A percentile compares a stretch with the other conserved stretches of the same genome.
Conservation (phyloP, 1,139 yeast species). For the Kodamaea fungicola region DNA sequence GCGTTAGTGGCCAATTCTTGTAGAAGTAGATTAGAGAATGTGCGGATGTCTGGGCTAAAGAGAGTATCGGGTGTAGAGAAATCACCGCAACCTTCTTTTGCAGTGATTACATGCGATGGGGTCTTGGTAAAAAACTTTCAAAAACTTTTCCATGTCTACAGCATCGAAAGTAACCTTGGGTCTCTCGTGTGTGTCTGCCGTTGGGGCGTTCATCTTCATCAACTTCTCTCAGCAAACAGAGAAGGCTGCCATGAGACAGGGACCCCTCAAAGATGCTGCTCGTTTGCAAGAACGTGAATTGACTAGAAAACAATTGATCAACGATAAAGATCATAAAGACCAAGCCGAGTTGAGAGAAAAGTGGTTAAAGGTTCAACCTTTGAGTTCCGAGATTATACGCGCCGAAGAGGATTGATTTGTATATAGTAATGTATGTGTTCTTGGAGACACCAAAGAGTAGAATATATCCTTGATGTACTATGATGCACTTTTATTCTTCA, state of each 20-base stretch:
- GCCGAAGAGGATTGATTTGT: conserved; percentile 18
- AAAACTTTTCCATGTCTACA: conserved; percentile 50
- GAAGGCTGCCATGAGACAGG: conserved; percentile 67
- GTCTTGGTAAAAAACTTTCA: background rate
- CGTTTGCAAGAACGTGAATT: conserved; percentile 35
- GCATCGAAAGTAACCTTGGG: conserved; percentile 71
- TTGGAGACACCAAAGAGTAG: conserved; percentile 50
- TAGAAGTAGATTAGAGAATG: no score
- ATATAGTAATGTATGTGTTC: conserved; percentile 39
- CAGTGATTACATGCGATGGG: no score
- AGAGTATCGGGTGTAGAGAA: no score
- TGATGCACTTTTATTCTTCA: conserved; percentile 37
- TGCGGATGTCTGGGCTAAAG: no score
- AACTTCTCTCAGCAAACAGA: conserved; percentile 66
- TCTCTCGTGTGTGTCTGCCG: conserved; percentile 53
- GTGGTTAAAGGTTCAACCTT: conserved; percentile 65
- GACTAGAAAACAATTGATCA: conserved; percentile 44
- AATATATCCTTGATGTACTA: conserved; percentile 43
- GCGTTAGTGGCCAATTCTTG: no score
- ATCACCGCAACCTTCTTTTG: no score
- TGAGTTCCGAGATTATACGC: conserved; percentile 37
- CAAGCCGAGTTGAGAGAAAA: conserved; percentile 66
- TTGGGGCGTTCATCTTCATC: conserved; percentile 59
- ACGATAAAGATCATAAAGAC: conserved; percentile 70
- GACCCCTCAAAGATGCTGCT: conserved; percentile 76